Conservation (phyloP, 2,329 filamentous ascomycete species). For the Trichoderma hamatum region DNA sequence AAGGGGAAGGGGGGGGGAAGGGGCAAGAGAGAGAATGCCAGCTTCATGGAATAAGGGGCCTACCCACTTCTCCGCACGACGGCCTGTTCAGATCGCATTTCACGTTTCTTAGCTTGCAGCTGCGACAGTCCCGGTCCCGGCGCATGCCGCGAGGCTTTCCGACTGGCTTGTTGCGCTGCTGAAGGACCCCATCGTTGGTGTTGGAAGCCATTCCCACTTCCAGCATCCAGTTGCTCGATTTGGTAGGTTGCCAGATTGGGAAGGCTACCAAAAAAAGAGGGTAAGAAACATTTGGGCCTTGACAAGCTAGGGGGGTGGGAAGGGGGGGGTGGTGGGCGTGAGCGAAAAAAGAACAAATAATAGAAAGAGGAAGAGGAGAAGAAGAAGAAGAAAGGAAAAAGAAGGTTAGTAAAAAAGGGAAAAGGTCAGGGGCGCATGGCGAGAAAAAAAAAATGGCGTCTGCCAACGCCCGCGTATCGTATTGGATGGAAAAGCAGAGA, state of each 20-base stretch:
- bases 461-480: background rate
- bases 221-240: conserved; percentile 12
- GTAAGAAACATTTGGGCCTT: background rate
- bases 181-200: conserved; percentile 9
- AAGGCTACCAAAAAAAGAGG: conserved; percentile 10
- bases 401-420: background rate
- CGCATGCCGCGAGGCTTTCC: conserved; percentile 38
- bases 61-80: conserved; percentile 30
- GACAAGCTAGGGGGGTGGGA: background rate
- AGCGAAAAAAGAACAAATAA: background rate
- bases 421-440: background rate
- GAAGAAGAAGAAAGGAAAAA: background rate
- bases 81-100: conserved; percentile 39
- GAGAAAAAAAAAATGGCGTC: background rate
- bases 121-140: conserved; percentile 37
- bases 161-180: conserved; percentile 27
- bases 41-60: background rate
- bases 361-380: background rate
- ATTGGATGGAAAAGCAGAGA: conserved; percentile 2
- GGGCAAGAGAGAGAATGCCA: background rate
- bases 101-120: conserved; percentile 34
- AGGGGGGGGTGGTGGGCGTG: background rate
- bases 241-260: conserved; percentile 11
- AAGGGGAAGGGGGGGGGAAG: background rate
- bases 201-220: conserved; percentile 20